Evolutionary conservation across 2,329 filamentous ascomycete species (phyloP).

Genomic region (Diaporthe caulivora): DNA sequence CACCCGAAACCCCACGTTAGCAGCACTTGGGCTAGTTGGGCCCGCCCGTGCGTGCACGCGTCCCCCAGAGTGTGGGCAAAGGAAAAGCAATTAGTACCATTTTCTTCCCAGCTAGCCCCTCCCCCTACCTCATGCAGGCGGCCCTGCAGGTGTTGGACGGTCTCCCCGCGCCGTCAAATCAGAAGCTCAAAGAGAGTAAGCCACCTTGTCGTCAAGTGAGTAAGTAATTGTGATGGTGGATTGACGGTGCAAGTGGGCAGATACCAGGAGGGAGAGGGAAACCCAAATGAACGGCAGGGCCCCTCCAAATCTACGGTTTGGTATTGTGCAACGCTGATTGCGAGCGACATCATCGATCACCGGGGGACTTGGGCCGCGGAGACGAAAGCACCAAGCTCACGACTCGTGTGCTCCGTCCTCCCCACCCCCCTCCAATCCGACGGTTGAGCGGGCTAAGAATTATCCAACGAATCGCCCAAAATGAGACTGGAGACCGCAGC

Average conservation of each 20-base stretch:
- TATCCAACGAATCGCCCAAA: neutral
- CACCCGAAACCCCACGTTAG: too few relatives aligned
- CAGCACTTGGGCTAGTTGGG: neutral
- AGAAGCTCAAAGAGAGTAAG: neutral
- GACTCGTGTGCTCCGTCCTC: neutral
- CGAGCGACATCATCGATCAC: conserved; percentile 8
- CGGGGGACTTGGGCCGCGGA: neutral
- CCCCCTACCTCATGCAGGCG: conserved; percentile 22
- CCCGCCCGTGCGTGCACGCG: neutral
- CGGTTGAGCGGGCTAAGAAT: conserved; percentile 16
- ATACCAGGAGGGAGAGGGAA: too few relatives aligned
- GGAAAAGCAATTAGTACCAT: too few relatives aligned
- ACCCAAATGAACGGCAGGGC: neutral
- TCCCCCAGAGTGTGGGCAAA: too few relatives aligned
- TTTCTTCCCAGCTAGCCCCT: neutral
- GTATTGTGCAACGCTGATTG: neutral
- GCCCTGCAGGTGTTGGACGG: conserved; percentile 17
- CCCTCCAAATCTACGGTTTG: neutral
- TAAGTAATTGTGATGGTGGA: neutral
- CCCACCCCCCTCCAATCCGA: neutral
- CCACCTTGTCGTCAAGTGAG: neutral
- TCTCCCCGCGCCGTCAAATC: conserved; percentile 15
- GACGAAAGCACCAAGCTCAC: neutral
- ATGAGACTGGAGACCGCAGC: neutral
- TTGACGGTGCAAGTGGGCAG: neutral